A percentile compares a stretch with the other conserved stretches of the same genome.
These are phyloP conservation scores for Tripterygium wilfordii DNA, from an alignment of 177 flowering plant species.

Conservation along the genomic window DNA sequence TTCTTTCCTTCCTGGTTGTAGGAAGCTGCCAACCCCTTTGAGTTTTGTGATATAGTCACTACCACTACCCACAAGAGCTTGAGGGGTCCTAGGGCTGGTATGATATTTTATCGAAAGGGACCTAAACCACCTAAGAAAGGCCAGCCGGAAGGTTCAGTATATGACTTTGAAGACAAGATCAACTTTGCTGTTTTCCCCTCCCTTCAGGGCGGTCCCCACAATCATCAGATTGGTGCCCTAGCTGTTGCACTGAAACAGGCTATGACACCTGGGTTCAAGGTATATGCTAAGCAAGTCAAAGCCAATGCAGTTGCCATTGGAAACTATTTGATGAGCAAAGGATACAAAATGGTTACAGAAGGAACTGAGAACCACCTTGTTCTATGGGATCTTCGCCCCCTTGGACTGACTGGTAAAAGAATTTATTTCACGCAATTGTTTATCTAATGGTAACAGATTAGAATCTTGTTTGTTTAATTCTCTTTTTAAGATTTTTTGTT, in stretches of 20 bases:
- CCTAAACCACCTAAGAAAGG: slow-evolving; percentile 97
- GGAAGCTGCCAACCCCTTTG: slow-evolving; percentile 96
- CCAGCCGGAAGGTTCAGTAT: slow-evolving; percentile 81
- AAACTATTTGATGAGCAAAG: slow-evolving; percentile 73
- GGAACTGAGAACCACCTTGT: slow-evolving; percentile 98
- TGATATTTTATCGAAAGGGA: slow-evolving; percentile 98
- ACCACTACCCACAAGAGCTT: slow-evolving; percentile 97
- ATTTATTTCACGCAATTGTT: neutral
- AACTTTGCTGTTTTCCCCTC: slow-evolving; percentile 94
- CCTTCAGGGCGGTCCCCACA: slow-evolving; percentile 96
- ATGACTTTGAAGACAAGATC: slow-evolving; percentile 84
- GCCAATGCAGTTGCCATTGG: slow-evolving; percentile 93
- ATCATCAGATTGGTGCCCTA: slow-evolving; percentile 90
- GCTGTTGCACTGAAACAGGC: slow-evolving; percentile 92
- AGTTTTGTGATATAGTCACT: slow-evolving; percentile 83
- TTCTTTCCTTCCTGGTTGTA: slow-evolving; percentile 17
- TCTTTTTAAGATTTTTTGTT: slow-evolving; percentile 5
- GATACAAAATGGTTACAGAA: slow-evolving; percentile 77
- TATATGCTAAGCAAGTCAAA: slow-evolving; percentile 86
- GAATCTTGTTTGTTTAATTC: neutral
- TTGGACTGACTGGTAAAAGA: slow-evolving; percentile 81
- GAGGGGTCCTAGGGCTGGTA: slow-evolving; percentile 95
- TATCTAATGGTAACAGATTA: neutral
- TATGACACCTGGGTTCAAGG: slow-evolving; percentile 75
- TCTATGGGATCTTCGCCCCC: slow-evolving; percentile 93